A percentile compares a stretch with the other conserved stretches of the same genome.
These are phyloP conservation scores for Saksenaea oblongispora DNA, from an alignment of 371 early-diverging fungal species.

Conservation along the genomic window DNA sequence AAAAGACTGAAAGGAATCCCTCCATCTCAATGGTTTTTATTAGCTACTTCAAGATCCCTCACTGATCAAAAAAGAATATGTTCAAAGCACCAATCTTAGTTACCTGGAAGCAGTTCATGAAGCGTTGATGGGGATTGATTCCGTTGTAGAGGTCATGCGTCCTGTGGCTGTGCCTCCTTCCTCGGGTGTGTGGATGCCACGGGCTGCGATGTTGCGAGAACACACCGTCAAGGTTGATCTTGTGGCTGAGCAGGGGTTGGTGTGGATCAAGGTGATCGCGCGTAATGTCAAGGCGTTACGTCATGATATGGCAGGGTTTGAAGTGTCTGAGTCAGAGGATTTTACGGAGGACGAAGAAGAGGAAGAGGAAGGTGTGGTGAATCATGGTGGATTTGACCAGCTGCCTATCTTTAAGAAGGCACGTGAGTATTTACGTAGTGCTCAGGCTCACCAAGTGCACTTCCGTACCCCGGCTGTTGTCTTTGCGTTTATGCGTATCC, in stretches of 20 bases:
- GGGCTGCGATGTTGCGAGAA: constrained; percentile 29
- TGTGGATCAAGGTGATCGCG: constrained; percentile 62
- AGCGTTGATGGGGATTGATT: constrained; percentile 17
- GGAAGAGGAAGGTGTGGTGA: constrained; percentile 4
- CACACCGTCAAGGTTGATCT: constrained; percentile 50
- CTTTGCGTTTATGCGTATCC: constrained; percentile 56
- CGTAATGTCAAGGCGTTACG: constrained; percentile 51
- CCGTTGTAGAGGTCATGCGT: constrained; percentile 35
- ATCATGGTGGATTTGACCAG: constrained; percentile 26
- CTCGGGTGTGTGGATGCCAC: constrained; percentile 28
- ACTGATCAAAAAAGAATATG: constrained; percentile 37
- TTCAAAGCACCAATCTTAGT: constrained; percentile 45
- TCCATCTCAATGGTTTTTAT: not conserved
- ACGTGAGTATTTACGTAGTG: constrained; percentile 37
- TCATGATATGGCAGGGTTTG: constrained; percentile 50
- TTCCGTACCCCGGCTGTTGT: constrained; percentile 53
- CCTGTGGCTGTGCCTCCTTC: constrained; percentile 23
- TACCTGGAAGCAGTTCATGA: constrained; percentile 50
- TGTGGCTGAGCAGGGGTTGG: constrained; percentile 45
- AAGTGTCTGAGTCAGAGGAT: constrained; percentile 18
- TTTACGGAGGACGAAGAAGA: constrained; percentile 20
- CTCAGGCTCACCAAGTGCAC: constrained; percentile 52
- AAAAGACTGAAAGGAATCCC: constrained; percentile 35
- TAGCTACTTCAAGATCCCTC: constrained; percentile 35
- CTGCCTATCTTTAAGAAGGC: constrained; percentile 57